Percentiles rank a stretch among this genome's conserved stretches.
phyloP scores from a whole-genome alignment of 164 flowering plant genomes.

The Piper betle region DNA sequence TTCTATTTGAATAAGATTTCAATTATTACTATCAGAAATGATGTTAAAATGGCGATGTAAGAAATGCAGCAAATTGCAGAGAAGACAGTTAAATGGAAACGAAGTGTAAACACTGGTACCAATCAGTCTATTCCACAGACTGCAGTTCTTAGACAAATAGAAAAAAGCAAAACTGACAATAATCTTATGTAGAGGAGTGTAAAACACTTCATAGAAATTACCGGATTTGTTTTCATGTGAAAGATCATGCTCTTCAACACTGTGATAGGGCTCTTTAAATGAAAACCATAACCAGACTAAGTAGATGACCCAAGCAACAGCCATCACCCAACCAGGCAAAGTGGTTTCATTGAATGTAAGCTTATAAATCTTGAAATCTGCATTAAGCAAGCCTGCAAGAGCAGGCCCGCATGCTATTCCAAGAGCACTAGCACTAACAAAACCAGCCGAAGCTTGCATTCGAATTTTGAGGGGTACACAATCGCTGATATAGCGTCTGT shows the following conservation, averaged over 20 bases:
- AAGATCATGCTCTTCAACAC: slow-evolving; percentile 9
- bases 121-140: too few species aligned
- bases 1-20: too few species aligned
- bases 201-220: neutral
- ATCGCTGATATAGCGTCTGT: slow-evolving; percentile 50
- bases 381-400: slow-evolving; percentile 38
- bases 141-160: too few species aligned
- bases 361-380: slow-evolving; percentile 24
- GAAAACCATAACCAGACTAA: slow-evolving; percentile 27
- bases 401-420: slow-evolving; percentile 58
- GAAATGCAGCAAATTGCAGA: too few species aligned
- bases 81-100: too few species aligned
- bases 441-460: slow-evolving; percentile 55
- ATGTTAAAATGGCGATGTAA: too few species aligned
- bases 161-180: neutral
- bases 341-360: slow-evolving; percentile 38
- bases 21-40: too few species aligned
- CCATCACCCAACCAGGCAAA: slow-evolving; percentile 59
- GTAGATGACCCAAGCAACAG: slow-evolving; percentile 42
- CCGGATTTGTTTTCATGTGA: slow-evolving; percentile 15
- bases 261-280: slow-evolving; percentile 34
- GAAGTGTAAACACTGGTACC: too few species aligned
- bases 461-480: slow-evolving; percentile 41
- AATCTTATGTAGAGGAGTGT: neutral
- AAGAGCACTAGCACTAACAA: slow-evolving; percentile 63